Evolutionary conservation across 345 rosid species (phyloP), one percentile per base, ranked within the genome.

Genomic region (Corymbia maculata): DNA sequence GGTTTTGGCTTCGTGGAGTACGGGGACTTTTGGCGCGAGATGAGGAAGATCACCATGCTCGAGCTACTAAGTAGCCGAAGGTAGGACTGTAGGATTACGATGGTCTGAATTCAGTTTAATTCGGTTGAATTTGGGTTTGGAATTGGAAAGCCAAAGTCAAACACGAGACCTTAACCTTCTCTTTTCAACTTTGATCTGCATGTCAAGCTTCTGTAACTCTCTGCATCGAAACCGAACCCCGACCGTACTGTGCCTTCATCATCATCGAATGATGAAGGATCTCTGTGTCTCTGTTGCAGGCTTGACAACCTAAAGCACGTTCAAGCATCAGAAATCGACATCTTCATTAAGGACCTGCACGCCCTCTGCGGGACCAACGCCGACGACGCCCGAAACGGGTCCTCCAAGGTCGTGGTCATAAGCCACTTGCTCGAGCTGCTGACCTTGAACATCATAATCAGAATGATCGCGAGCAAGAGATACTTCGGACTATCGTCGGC

Each of bases 21-120:
- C 36, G 97, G 97, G 26, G 89, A 90, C 30, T 94, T 95, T 51
- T 96, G 97, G 97, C 95, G 96, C 9, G 92, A 93, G 68, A 84
- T 96, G 51, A 93, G 98, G 52, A 95, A 94, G 89, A 87, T 95
- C n/a, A 86, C 91, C 85, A 93, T 93, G 52, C 88, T 92, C 28
- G 92, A 96, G 89, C 94, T 95, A 70, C 91, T 96, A 52, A 94
- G 97, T 3, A 90, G 68, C 53, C 93, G 91, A 82, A 90, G 96
- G 36, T 88, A 94, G 10, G 94, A 91, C 93, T 94, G 1, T 19
- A 21, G 68, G 49, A 85, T 44, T 5, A 10, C 19, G 3, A 10
- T 36, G n/a, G n/a, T n/a, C 66, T 57, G 66, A 24, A 57, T 24
- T 57, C 66, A 9, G 66, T 57, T 24, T 9, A n/a, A 13, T 57